Percentiles rank a stretch among this genome's conserved stretches.
phyloP scores from a whole-genome alignment of 257 asterid genomes.

The Sherardia arvensis region DNA sequence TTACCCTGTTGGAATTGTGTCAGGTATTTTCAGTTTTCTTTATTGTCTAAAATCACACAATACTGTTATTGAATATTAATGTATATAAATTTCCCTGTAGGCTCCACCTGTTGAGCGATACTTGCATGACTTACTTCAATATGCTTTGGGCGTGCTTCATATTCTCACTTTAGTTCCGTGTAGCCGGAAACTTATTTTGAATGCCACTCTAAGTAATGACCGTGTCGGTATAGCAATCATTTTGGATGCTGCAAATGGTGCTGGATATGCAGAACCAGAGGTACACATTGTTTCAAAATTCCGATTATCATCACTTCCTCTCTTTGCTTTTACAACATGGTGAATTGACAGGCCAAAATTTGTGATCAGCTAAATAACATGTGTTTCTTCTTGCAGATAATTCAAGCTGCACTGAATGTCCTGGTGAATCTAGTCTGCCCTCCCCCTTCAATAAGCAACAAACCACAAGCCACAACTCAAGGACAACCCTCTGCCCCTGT shows the following conservation, averaged over 20 bases:
- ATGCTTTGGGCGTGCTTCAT: constrained; percentile 87
- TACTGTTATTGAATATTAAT: constrained; percentile 8
- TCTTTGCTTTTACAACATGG: not conserved
- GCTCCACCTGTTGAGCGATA: constrained; percentile 98
- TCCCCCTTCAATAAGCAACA: constrained; percentile 97
- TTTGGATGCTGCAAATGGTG: constrained; percentile 93
- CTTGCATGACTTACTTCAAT: constrained; percentile 87
- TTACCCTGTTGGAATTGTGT: constrained; percentile 91
- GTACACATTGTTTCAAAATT: constrained; percentile 24
- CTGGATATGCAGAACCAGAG: constrained; percentile 95
- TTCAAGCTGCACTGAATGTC: constrained; percentile 80
- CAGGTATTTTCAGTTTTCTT: constrained; percentile 45
- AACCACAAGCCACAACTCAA: constrained; percentile 53
- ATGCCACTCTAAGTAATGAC: constrained; percentile 82
- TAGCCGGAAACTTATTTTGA: constrained; percentile 77
- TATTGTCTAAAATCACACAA: not conserved
- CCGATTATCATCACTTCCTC: not conserved
- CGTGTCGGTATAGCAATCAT: constrained; percentile 94
- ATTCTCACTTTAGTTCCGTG: constrained; percentile 78
- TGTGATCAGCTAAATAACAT: not conserved
- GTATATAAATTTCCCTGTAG: constrained; percentile 31
- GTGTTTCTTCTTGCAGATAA: constrained; percentile 49
- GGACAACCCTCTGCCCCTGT: constrained; percentile 54
- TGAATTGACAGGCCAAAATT: not conserved
- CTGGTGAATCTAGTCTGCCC: constrained; percentile 95